A percentile compares a stretch with the other conserved stretches of the same genome.
phyloP scores from a whole-genome alignment of 1,139 yeast species.

The Candida gigantensis region DNA sequence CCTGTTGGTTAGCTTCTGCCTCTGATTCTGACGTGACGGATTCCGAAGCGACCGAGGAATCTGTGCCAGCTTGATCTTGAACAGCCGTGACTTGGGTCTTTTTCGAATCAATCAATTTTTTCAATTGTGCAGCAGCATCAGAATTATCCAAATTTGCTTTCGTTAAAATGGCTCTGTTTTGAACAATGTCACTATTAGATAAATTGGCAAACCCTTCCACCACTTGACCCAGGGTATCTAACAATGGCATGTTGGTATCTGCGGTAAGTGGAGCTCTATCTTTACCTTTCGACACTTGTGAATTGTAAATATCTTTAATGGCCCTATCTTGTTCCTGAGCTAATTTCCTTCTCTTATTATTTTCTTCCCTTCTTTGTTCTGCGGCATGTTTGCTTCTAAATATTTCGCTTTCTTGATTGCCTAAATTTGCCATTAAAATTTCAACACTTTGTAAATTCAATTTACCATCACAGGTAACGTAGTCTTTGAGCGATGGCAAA shows the following conservation, averaged over 20 bases:
- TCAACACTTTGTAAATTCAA: slow-evolving; percentile 79
- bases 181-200: slow-evolving; percentile 72
- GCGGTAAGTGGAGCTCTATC: slow-evolving; percentile 79
- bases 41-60: slow-evolving; percentile 10
- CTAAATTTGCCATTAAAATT: slow-evolving; percentile 61
- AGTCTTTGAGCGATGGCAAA: slow-evolving; percentile 68
- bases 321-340: slow-evolving; percentile 45
- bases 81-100: slow-evolving; percentile 35
- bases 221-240: slow-evolving; percentile 66
- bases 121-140: slow-evolving; percentile 68
- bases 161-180: slow-evolving; percentile 64
- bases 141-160: slow-evolving; percentile 76
- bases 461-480: slow-evolving; percentile 86
- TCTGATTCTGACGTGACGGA: slow-evolving; percentile 10
- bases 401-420: slow-evolving; percentile 76
- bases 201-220: slow-evolving; percentile 66
- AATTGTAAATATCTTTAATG: slow-evolving; percentile 34
- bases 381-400: slow-evolving; percentile 68
- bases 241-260: slow-evolving; percentile 72
- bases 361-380: slow-evolving; percentile 66
- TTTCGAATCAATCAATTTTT: slow-evolving; percentile 41
- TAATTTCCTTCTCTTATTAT: slow-evolving; percentile 57
- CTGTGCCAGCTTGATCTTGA: slow-evolving; percentile 21
- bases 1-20: slow-evolving; percentile 21
- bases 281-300: slow-evolving; percentile 57